These are phyloP conservation scores for Solanum okadae DNA, from an alignment of 257 asterid species.

Conservation along the genomic window DNA sequence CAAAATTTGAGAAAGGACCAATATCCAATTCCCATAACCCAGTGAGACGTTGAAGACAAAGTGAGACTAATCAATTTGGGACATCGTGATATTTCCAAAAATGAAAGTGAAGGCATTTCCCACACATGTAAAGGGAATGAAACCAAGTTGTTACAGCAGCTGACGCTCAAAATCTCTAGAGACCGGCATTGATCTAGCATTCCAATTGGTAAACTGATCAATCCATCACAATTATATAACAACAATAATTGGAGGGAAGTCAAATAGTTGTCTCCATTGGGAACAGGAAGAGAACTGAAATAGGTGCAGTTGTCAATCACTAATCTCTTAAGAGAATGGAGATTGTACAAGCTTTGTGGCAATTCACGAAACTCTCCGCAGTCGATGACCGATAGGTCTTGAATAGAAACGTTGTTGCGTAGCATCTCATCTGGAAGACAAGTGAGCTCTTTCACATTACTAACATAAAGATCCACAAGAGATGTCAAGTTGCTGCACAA, in stretches of 20 bases:
- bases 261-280: neutral
- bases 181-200: neutral
- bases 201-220: conserved; percentile 4
- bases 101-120: neutral
- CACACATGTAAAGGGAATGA: neutral
- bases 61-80: conserved; percentile 1
- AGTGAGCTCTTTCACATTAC: neutral
- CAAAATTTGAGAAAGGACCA: conserved; percentile 2
- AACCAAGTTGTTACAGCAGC: neutral
- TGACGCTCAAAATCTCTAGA: neutral
- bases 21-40: rapidly evolving
- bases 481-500: conserved; percentile 3
- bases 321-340: neutral
- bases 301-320: rapidly evolving
- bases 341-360: neutral
- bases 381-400: rapidly evolving
- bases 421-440: conserved; percentile 2
- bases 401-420: neutral
- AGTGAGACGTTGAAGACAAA: neutral
- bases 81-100: neutral
- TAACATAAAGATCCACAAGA: neutral
- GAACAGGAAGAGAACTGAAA: neutral
- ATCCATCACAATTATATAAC: neutral
- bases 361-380: neutral
- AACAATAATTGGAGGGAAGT: neutral